A percentile compares a stretch with the other conserved stretches of the same genome.
phyloP scores from a whole-genome alignment of 192 early-diverging fungal genomes.

The Paraglomus occultum region DNA sequence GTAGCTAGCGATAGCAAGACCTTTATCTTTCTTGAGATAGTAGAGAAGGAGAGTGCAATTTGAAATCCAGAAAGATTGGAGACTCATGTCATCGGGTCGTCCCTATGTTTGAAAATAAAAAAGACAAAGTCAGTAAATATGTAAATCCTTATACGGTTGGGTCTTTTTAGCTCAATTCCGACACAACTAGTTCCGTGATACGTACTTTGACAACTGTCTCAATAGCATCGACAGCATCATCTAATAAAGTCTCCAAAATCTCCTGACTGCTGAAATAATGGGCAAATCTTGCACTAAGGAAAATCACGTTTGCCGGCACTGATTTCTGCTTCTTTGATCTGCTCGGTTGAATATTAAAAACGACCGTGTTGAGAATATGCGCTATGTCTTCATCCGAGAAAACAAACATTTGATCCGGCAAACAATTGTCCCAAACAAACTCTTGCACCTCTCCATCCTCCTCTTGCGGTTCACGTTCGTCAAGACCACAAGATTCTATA shows the following conservation, averaged over 20 bases:
- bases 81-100: constrained; percentile 52
- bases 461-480: constrained; percentile 39
- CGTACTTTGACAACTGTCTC: constrained; percentile 53
- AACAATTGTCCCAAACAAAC: constrained; percentile 81
- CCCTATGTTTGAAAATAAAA: constrained; percentile 32
- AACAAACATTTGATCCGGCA: constrained; percentile 96
- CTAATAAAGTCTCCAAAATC: constrained; percentile 68
- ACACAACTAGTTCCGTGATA: not conserved
- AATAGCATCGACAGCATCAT: constrained; percentile 55
- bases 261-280: constrained; percentile 75
- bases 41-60: constrained; percentile 82
- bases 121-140: constrained; percentile 13
- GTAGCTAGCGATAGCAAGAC: constrained; percentile 65
- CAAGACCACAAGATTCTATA: constrained; percentile 41
- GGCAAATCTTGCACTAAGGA: constrained; percentile 86
- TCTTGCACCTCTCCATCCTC: constrained; percentile 42
- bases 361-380: constrained; percentile 68
- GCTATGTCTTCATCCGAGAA: constrained; percentile 72
- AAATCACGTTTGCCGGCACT: constrained; percentile 84
- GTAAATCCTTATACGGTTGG: too few relatives aligned
- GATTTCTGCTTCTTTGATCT: constrained; percentile 60
- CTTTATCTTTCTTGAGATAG: constrained; percentile 84
- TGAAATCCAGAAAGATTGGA: constrained; percentile 80
- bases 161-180: not conserved
- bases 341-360: constrained; percentile 65